Evolutionary conservation across 805 yeast species (phyloP).

Genomic region (Wickerhamomyces canadensis): DNA sequence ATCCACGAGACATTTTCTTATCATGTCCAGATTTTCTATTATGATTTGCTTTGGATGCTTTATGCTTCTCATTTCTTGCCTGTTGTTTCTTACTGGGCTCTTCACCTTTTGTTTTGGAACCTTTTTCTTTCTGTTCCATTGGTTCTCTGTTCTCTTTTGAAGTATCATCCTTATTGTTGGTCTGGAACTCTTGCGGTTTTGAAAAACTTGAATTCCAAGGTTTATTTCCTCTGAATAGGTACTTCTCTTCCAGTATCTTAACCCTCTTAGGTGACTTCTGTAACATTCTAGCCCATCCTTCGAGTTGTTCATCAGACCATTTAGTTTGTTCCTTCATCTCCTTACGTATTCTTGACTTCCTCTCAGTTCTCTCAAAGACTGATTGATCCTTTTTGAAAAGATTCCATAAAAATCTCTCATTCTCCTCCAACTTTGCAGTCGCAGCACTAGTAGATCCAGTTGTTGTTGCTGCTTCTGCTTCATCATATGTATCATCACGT

Average conservation of each 20-base stretch:
- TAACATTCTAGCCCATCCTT: constrained; percentile 86
- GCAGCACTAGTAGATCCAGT: constrained; percentile 15
- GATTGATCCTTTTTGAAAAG: constrained; percentile 45
- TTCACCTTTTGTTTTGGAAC: background rate
- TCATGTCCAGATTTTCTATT: constrained; percentile 59
- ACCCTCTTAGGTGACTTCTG: constrained; percentile 58
- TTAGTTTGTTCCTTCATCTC: constrained; percentile 45
- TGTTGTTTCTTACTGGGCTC: constrained; percentile 24
- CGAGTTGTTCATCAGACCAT: constrained; percentile 89
- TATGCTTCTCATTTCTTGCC: constrained; percentile 47
- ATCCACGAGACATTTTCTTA: constrained; percentile 37
- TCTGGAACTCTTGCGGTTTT: constrained; percentile 9
- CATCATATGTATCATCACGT: constrained; percentile 73
- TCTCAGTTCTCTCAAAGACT: constrained; percentile 39
- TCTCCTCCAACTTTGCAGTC: constrained; percentile 27
- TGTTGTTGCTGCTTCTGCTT: constrained; percentile 32
- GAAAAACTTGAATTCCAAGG: constrained; percentile 21
- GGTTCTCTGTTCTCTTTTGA: constrained; percentile 2
- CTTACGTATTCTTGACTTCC: constrained; percentile 48
- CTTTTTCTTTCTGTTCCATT: background rate
- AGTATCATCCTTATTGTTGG: constrained; percentile 5
- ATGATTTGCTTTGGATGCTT: constrained; percentile 56
- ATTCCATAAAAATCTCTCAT: constrained; percentile 54
- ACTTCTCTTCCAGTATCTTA: constrained; percentile 56
- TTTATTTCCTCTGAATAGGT: constrained; percentile 41